A percentile compares a stretch with the other conserved stretches of the same genome.
phyloP scores from a whole-genome alignment of 805 yeast species.

The Yarrowia porcina region DNA sequence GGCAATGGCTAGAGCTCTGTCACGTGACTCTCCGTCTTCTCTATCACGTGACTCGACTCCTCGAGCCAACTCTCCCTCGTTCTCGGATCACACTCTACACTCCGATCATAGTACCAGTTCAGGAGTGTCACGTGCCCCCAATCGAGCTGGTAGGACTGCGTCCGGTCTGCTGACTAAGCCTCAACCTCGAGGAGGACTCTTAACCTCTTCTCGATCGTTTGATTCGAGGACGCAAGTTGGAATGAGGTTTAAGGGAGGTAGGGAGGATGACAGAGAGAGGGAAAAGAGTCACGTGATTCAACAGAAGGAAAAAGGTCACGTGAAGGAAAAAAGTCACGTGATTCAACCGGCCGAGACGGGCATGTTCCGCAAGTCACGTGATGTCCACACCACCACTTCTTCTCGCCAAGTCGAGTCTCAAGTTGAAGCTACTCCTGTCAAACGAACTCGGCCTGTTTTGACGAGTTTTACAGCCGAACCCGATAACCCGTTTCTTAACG shows the following conservation, averaged over 20 bases:
- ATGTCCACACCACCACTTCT: neutral
- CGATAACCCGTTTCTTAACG: slow-evolving; percentile 4
- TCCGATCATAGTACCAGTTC: neutral
- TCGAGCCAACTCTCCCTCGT: neutral
- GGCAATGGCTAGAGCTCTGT: no score
- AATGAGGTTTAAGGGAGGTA: slow-evolving; percentile 9
- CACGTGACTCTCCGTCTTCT: neutral
- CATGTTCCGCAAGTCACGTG: slow-evolving; percentile 9
- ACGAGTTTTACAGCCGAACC: neutral
- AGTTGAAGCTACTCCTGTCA: neutral
- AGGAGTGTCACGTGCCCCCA: neutral
- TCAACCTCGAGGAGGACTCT: neutral
- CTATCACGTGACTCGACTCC: neutral
- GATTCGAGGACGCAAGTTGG: neutral
- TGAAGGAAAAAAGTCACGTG: neutral
- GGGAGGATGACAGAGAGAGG: neutral
- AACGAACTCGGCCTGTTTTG: neutral
- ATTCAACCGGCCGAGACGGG: neutral
- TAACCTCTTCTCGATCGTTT: neutral
- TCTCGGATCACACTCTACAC: neutral
- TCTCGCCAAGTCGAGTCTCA: neutral
- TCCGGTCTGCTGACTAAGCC: neutral
- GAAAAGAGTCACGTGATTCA: neutral
- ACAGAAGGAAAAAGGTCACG: neutral
- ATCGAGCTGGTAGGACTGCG: neutral